Evolutionary conservation across 192 early-diverging fungal species (phyloP).

Genomic region (Umbelopsis vinacea): DNA sequence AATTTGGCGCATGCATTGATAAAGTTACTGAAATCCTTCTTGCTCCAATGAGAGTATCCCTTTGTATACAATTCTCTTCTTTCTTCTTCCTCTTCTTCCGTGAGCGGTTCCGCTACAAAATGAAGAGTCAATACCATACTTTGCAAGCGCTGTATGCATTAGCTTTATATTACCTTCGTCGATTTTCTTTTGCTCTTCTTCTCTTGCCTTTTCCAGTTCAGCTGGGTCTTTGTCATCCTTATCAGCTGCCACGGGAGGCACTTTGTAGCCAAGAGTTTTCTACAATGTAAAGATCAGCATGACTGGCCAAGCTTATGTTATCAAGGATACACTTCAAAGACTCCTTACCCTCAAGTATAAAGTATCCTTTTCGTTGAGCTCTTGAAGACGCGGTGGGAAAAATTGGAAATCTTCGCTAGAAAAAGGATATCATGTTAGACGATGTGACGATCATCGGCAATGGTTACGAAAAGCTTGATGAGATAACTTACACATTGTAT

Average conservation of each 20-base stretch:
- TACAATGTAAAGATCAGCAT: constrained; percentile 22
- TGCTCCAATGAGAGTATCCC: constrained; percentile 91
- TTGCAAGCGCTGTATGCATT: background rate
- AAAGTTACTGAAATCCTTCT: constrained; percentile 87
- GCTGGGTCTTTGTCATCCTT: constrained; percentile 29
- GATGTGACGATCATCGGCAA: constrained; percentile 12
- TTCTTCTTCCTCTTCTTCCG: constrained; percentile 85
- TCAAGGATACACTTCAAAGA: background rate
- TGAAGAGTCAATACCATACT: background rate
- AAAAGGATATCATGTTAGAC: constrained; percentile 19
- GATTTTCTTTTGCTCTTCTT: constrained; percentile 82
- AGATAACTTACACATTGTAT: constrained; percentile 49
- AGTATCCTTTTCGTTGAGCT: constrained; percentile 84
- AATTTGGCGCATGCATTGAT: constrained; percentile 85
- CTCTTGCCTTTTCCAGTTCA: constrained; percentile 61
- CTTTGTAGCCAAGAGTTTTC: constrained; percentile 75
- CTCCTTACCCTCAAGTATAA: constrained; percentile 62
- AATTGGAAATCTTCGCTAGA: constrained; percentile 91
- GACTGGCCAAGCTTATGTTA: too few species aligned
- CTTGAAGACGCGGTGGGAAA: constrained; percentile 75
- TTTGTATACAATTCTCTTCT: constrained; percentile 68
- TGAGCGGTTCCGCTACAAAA: constrained; percentile 77
- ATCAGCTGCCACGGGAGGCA: constrained; percentile 55
- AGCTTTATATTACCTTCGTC: constrained; percentile 60
- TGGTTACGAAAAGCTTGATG: background rate